Evolutionary conservation across 768 basidiomycete species (phyloP).

Genomic region (Lactarius indigo): DNA sequence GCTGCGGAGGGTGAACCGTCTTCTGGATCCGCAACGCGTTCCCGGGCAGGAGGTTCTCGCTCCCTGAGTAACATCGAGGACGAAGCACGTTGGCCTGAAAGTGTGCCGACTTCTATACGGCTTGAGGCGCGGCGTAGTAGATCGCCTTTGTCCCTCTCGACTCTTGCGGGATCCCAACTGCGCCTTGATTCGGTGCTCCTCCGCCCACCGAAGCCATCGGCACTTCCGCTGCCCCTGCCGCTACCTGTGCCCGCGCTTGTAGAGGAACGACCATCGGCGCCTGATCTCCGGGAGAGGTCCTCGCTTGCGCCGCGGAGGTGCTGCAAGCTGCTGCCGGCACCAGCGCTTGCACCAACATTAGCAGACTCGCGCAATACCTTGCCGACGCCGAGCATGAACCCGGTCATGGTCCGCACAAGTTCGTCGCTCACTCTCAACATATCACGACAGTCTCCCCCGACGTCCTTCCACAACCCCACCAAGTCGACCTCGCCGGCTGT

Average conservation of each 20-base stretch:
- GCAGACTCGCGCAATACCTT: constrained; percentile 59
- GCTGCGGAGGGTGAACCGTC: neutral
- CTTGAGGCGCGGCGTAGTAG: constrained; percentile 32
- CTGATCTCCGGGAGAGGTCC: constrained; percentile 37
- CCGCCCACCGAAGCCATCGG: constrained; percentile 45
- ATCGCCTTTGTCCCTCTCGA: constrained; percentile 26
- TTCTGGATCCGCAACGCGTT: neutral
- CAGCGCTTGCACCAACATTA: constrained; percentile 22
- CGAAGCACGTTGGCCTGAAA: constrained; percentile 23
- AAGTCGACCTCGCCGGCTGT: constrained; percentile 36
- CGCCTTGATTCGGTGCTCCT: constrained; percentile 47
- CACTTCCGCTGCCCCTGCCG: constrained; percentile 43
- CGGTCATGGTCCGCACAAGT: constrained; percentile 70
- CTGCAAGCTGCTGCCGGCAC: constrained; percentile 33
- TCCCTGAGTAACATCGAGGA: constrained; percentile 34
- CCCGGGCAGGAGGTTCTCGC: constrained; percentile 19
- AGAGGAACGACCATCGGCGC: constrained; percentile 33
- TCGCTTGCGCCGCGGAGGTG: constrained; percentile 54
- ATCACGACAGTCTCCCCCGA: constrained; percentile 72
- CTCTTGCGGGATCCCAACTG: constrained; percentile 41
- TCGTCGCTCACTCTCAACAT: constrained; percentile 72
- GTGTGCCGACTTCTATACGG: constrained; percentile 23
- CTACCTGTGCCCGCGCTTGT: constrained; percentile 27
- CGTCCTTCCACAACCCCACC: constrained; percentile 60
- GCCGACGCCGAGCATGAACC: constrained; percentile 71